Base-by-base conservation (phyloP, 805 yeast genomes). In the Nakazawaea anatomiae region DNA sequence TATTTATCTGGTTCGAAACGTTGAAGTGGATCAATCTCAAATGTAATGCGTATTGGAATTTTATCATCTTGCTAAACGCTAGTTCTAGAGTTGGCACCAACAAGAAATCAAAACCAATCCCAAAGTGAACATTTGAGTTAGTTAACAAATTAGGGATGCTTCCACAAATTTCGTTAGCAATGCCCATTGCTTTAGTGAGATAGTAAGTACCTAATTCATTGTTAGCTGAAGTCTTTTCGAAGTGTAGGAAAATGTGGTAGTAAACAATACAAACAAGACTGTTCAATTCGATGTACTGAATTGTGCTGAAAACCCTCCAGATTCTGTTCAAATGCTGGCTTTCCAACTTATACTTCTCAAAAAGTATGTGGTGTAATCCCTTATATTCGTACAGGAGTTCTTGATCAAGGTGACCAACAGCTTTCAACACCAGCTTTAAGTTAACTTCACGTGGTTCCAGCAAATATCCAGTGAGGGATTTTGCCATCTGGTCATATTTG, bases 1-100 rank as follows among this genome's bases (percentile, higher is more conserved):
- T 10, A 7, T 44, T 9, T 8, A 31, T 9, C 39, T 39, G 39
- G 12, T 42, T 30, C 12, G 39, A 7, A 8, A 28, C 34, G 38
- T 57, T 61, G 42, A 59, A 58, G 43, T 66, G 66, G 18, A 60
- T 48, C 5, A 65, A 57, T 53, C 76, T 65, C 3, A 66, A 51
- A 25, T 57, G 55, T 2, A 67, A 43, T 1, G 64, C 53, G 8
- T 58, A 46, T 45, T 58, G 64, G 14, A 65, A 50, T 46, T 62
- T 71, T 28, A 67, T 60, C 3, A 67, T 56, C 53, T 68, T 71
- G 57, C 75, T 79, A 52, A 74, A 61, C 30, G 67, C 56, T 46
- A 57, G 55, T 52, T 69, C 73, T 36, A 70, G 56, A n/a, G 57
- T 55, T 51, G 75, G 79, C 43, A 65, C 74, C 44, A 70, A 53